These are phyloP conservation scores for Zygosaccharomyces sapae DNA, from an alignment of 1,139 yeast species.

Conservation along the genomic window DNA sequence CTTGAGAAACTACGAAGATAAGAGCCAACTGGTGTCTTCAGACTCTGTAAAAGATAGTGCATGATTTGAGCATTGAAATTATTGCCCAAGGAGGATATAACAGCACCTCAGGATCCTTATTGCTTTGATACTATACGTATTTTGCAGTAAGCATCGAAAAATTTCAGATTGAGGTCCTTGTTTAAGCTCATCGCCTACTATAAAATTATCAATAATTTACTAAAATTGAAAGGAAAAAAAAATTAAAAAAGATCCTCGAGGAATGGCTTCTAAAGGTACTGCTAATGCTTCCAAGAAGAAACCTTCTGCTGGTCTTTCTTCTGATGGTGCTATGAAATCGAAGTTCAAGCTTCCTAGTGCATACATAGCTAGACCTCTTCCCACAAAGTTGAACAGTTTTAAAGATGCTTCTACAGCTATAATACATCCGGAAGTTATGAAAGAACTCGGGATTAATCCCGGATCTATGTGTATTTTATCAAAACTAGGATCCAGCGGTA, in stretches of 20 bases:
- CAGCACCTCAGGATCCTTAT: neutral
- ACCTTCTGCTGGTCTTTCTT: conserved; percentile 17
- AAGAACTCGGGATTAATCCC: conserved; percentile 48
- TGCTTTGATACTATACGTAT: neutral
- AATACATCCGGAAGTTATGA: conserved; percentile 50
- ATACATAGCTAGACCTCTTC: conserved; percentile 58
- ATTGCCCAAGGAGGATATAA: neutral
- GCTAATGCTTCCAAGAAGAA: conserved; percentile 32
- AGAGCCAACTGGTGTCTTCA: neutral
- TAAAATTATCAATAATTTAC: neutral
- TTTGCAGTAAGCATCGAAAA: conserved; percentile 1
- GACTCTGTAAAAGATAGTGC: neutral
- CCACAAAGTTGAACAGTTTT: conserved; percentile 34
- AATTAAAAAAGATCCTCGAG: neutral
- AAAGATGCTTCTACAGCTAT: conserved; percentile 42
- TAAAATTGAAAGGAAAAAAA: neutral
- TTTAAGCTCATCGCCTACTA: conserved; percentile 5
- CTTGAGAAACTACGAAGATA: neutral
- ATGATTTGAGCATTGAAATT: neutral
- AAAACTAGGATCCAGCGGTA: conserved; percentile 48
- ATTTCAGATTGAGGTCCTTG: neutral
- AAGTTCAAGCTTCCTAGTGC: conserved; percentile 41
- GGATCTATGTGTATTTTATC: conserved; percentile 54
- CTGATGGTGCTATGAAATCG: conserved; percentile 22
- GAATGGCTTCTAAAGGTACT: conserved; percentile 33